Evolutionary conservation across 2,329 filamentous ascomycete species (phyloP).

Genomic region (Pseudogymnoascus sp.): DNA sequence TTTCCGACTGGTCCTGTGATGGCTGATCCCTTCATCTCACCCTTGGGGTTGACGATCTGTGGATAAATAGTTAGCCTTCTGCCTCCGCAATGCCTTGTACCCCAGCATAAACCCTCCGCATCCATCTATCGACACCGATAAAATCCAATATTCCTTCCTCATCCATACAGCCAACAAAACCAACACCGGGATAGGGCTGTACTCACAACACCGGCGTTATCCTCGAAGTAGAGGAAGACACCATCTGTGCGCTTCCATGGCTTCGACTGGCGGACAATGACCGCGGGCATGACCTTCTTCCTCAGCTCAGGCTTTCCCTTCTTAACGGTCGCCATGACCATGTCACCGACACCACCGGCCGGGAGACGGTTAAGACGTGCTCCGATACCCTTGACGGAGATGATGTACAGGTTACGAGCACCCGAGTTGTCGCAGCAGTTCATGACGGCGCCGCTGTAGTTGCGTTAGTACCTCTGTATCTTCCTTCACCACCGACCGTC

Average conservation of each 20-base stretch:
- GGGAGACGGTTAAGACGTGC: slow-evolving; percentile 95
- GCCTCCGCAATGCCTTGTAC: slow-evolving; percentile 1
- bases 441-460: slow-evolving; percentile 86
- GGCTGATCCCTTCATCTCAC: slow-evolving; percentile 99
- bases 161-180: neutral
- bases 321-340: slow-evolving; percentile 99
- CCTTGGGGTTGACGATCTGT: slow-evolving; percentile 99
- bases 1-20: slow-evolving; percentile 99
- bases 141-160: neutral
- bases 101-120: neutral
- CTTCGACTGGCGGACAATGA: slow-evolving; percentile 98
- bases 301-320: slow-evolving; percentile 99
- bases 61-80: slow-evolving; percentile 29
- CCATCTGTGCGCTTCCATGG: slow-evolving; percentile 98
- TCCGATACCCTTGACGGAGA: slow-evolving; percentile 98
- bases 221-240: slow-evolving; percentile 99
- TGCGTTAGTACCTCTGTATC: slow-evolving; percentile 10
- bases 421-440: slow-evolving; percentile 99
- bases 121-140: neutral
- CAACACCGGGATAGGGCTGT: slow-evolving; percentile 12
- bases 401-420: slow-evolving; percentile 99
- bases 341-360: slow-evolving; percentile 96
- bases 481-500: slow-evolving; percentile 9
- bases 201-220: slow-evolving; percentile 98
- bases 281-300: slow-evolving; percentile 99